Base-by-base conservation (phyloP, 2,329 filamentous ascomycete genomes). In the Pseudogymnoascus sp. region DNA sequence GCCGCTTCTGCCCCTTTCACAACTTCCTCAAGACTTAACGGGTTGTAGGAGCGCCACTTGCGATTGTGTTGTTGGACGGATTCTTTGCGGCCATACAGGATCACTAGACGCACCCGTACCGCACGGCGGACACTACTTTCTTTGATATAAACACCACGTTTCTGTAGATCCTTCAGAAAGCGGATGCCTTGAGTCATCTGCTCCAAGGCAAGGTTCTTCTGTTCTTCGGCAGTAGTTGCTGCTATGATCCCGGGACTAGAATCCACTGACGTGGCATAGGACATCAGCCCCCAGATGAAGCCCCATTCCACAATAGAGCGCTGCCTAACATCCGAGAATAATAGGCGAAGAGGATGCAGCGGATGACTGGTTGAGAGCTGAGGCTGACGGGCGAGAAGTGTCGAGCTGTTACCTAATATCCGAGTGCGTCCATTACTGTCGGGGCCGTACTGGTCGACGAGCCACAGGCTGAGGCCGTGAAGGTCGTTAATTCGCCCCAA, bases 401-500 rank as follows among this genome's bases (percentile, higher is more conserved):
- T 65, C 60, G 14, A 65, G 62, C 16, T 64, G 68, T 37, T 60
- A 44, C 35, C 29, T 40, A 26, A 26, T 63, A 24, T 24, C 7
- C 44, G 31, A 14, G 29, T 44, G 53, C 13, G 14, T 11, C 37
- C 61, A n/a, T 33, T 63, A 24, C 19, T 61, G n/a, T 40, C 64
- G 8, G 65, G 63, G 26, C 66, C 63, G 38, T 82, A 81, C 62
- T 74, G 74, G 8, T 69, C 69, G 6, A 77, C 75, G 3, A 88
- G 76, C 59, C 68, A 70, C 5, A 82, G 78, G 82, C 47, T 81
- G 67, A 86, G 74, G 21, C 77, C 77, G 64, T 78, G 76, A 6
- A 87, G 73, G 33, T 82, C 80, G 13, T 78, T 70, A 69, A 84
- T 79, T 14, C 78, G 76, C 6, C 79, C 75, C 7, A 75, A 71